These are phyloP conservation scores for Blastobotrys americana DNA, from an alignment of 805 yeast genomes.

Conservation along the genomic window DNA sequence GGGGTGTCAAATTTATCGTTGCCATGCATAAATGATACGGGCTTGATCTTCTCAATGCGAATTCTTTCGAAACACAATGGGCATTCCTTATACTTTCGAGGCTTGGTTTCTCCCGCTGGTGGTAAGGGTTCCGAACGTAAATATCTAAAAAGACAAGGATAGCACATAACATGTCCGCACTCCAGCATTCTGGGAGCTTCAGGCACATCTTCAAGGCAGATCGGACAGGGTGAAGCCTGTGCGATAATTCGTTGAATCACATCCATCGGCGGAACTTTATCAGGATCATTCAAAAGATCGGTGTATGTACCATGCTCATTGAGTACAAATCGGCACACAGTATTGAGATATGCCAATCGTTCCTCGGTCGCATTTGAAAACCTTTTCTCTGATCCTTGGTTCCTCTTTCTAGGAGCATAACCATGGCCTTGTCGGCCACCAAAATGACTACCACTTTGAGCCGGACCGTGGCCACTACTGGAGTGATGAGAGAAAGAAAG, in stretches of 20 bases:
- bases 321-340: constrained; percentile 77
- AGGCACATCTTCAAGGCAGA: constrained; percentile 76
- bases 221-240: constrained; percentile 73
- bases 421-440: constrained; percentile 4
- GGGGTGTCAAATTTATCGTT: constrained; percentile 57
- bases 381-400: background rate
- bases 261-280: constrained; percentile 55
- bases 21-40: constrained; percentile 46
- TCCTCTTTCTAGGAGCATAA: background rate
- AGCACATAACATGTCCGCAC: constrained; percentile 91
- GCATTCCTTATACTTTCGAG: constrained; percentile 53
- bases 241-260: constrained; percentile 67
- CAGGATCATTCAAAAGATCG: constrained; percentile 64
- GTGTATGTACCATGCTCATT: constrained; percentile 50
- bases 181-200: constrained; percentile 91
- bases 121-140: constrained; percentile 44
- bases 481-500: constrained; percentile 7
- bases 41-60: constrained; percentile 50
- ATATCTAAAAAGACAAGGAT: constrained; percentile 69
- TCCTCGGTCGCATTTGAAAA: constrained; percentile 14
- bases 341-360: constrained; percentile 48
- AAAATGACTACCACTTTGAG: background rate
- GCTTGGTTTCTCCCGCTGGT: constrained; percentile 21
- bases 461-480: background rate
- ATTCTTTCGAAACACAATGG: constrained; percentile 68